Evolutionary conservation across 805 yeast species (phyloP), one percentile per base, ranked within the genome.

Genomic region (Naumovozyma dairenensis): DNA sequence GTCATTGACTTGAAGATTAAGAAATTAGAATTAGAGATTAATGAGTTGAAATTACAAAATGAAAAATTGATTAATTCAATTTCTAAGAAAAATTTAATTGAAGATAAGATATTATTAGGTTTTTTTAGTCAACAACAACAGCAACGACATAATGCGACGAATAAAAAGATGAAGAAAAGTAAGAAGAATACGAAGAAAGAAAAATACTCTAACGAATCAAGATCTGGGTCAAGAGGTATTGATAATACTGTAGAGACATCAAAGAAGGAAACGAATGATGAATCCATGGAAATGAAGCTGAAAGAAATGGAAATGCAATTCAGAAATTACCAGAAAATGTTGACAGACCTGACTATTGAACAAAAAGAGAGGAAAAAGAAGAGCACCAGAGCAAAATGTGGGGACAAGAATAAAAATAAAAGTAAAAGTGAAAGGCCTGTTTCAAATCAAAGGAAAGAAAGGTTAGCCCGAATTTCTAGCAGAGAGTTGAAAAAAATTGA

Each of bases 1-100:
- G 42, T 37, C 30, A 30, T 50, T 10, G 60, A 57, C 20, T 36
- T 50, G 22, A 53, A 54, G 37, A 53, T 56, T 33, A 55, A 54
- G 27, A 51, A 53, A 29, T 36, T 57, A 31, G 61, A 58, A 37
- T 18, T 57, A 10, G 53, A 57, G 28, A 53, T 57, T 13, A 46
- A 45, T 24, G 62, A 58, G 29, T 36, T 58, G 20, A 55, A 46
- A 40, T 32, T 56, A 21, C 59, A 55, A 25, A 58, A 58, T 39
- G 57, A 55, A 32, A 53, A 51, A 34, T 31, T 57, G 25, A 43
- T 55, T 17, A 48, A 49, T 27, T 46, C 60, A 4, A 48, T 57
- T 26, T 45, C 45, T 9, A 40, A 43, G 5, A 49, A 47, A 25
- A 43, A 51, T 25, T 38, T 46, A n/a, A 40, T 45, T 8, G 55